These are phyloP conservation scores for Candida quercuum DNA, from an alignment of 805 yeast genomes.

Conservation along the genomic window DNA sequence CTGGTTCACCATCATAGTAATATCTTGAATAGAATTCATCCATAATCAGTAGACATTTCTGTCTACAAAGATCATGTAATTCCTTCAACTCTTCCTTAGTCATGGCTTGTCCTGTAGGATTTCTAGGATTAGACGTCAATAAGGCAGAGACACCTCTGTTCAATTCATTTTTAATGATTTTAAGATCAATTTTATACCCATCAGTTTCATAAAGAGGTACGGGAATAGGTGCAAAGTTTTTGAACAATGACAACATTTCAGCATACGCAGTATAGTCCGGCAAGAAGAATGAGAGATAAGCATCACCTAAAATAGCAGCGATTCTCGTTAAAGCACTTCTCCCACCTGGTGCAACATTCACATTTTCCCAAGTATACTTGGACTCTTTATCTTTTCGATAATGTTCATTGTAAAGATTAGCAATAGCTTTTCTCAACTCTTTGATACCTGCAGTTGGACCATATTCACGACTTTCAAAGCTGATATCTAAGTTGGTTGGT, in stretches of 20 bases:
- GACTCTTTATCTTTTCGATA: constrained; percentile 43
- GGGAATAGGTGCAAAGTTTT: constrained; percentile 59
- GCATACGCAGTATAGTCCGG: constrained; percentile 66
- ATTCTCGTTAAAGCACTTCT: constrained; percentile 58
- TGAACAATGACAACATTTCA: constrained; percentile 57
- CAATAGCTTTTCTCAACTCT: constrained; percentile 52
- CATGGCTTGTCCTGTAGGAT: constrained; percentile 56
- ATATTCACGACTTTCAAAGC: constrained; percentile 47
- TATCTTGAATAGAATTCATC: constrained; percentile 59
- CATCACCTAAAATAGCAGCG: constrained; percentile 54
- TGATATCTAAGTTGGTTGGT: constrained; percentile 42
- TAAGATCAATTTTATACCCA: constrained; percentile 50
- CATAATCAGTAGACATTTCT: constrained; percentile 51
- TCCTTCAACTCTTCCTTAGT: constrained; percentile 39
- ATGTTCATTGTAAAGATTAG: constrained; percentile 48
- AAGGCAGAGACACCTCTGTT: constrained; percentile 54
- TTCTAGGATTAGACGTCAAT: constrained; percentile 56
- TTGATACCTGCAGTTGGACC: constrained; percentile 57
- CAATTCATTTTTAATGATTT: constrained; percentile 46
- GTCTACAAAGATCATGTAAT: constrained; percentile 47
- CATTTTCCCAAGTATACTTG: constrained; percentile 55
- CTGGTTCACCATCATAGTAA: constrained; percentile 49
- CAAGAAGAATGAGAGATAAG: constrained; percentile 52
- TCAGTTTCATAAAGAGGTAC: constrained; percentile 55
- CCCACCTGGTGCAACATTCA: constrained; percentile 61